Base-by-base conservation (phyloP, 2,329 filamentous ascomycete species). In the Talaromyces sp. region DNA sequence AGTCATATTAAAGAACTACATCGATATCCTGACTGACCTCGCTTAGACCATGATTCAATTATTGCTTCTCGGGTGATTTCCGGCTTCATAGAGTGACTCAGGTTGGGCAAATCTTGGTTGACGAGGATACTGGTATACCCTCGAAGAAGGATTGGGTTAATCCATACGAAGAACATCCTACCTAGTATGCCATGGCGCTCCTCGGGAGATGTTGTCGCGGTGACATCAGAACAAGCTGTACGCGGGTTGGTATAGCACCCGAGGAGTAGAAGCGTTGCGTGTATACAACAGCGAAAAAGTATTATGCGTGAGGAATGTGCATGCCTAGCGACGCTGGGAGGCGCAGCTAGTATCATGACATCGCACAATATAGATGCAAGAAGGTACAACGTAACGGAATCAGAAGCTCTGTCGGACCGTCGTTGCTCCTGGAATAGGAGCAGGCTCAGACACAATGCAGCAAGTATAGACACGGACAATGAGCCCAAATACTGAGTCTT, bases 341-440 rank as follows among this genome's bases (percentile, higher is more conserved):
- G 43, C 6, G 50, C 22, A 39, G 50, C 52, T 39, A 63, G 52
- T 31, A 48, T 47, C 1, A 63, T 39, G 52, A 58, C 22, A 58
- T 63, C 61, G 41, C 61, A 63, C 22, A 63, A 19, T 16, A n/a
- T 48, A 11, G 61, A 63, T 58, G 52, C 61, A 14, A 63, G 14
- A 48, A 63, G 52, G 27, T 63, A 63, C 2, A 63, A n/a, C 19
- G 50, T 48, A 58, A 31, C n/a, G 43, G 41, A 9, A 45, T 58
- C 50, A 11, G 61, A 63, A n/a, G 27, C 24, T 63, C 27, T 58
- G 27, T 58, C 31, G 33, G 61, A 63, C 10, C 41, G n/a, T 19
- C 24, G 52, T 48, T 39, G 39, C n/a, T 58, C 61, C 50, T 57
- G 39, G 13, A 63, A 24, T 6, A 63, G 24, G 33, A 63, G 61